Base-by-base conservation (phyloP, 1,284 basidiomycete genomes). In the Erythrobasidium hasegawianum region DNA sequence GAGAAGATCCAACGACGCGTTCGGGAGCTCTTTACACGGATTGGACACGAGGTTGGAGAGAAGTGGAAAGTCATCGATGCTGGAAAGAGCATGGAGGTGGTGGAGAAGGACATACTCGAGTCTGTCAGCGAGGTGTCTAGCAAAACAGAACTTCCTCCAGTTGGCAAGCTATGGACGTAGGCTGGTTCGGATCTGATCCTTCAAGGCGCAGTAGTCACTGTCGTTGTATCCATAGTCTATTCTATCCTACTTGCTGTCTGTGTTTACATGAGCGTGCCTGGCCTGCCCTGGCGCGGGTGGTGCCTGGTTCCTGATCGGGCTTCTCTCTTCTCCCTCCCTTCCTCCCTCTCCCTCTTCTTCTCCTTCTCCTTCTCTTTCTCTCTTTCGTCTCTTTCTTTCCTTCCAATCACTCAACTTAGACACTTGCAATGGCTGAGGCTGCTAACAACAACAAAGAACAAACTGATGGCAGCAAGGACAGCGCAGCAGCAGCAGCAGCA, bases 91-190 rank as follows among this genome's bases (percentile, higher is more conserved):
- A 77, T 80, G 67, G 84, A 86, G 4, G 80, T 79, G 26, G 87
- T 93, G 0, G 79, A 80, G 60, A 75, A 79, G 33, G 81, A 82
- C 39, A 79, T 91, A 4, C 85, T 86, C 86, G 71, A 59, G 9
- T 72, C 78, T 26, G 82, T 87, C 2, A 75, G 80, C 60, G 77
- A 78, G 2, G 72, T 84, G 18, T 47, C 60, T 10, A 49, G 49
- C 16, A 33, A 54, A 11, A 43, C 38, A 24, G 54, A 40, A 16
- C 62, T 59, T 0, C 54, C 24, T 2, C 16, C 27, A 27, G 64
- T 73, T 1, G 58, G 61, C 24, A 68, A 56, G 53, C 60, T 73
- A 33, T 73, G 72, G 72, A 18, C 47, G 64, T 62, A 27, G 26
- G 9, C 11, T 11, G n/a, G n/a, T n/a, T n/a, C n/a, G n/a, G 11